Evolutionary conservation across 1,284 basidiomycete genomes (phyloP), one percentile per base, ranked within the genome.

Genomic region (Ganoderma lucidum): DNA sequence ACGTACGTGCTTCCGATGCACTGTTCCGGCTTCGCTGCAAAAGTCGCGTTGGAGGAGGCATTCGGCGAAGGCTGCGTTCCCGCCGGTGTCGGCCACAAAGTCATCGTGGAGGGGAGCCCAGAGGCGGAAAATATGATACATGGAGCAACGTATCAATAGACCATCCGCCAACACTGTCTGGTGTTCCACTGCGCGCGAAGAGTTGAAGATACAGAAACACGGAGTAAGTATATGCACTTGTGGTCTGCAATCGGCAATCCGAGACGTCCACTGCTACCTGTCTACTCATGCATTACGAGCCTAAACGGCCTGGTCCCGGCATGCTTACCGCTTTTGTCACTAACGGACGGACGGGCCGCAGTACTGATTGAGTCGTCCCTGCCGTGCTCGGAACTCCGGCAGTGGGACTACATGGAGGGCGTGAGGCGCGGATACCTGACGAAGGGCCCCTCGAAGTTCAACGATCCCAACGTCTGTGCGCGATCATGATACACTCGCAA

Each of bases 1-100:
- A 85, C 84, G 0, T 95, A 91, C 73, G 80, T 95, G 51, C 83
- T 95, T 0, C 94, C 94, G 0, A 92, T 96, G 88, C 94, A 95
- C 79, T 95, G 94, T 74, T 88, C 92, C 1, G 93, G 94, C 0
- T 93, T 95, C 75, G 84, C 86, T 41, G 86, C 86, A 37, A 93
- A 95, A 77, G 78, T 92, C 1, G 90, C 89, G 5, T 80, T 96
- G 71, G 87, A 90, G 75, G 80, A 81, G 9, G 91, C 86, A 2
- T 83, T 96, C 15, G 93, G 93, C 23, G 87, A 92, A 62, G 88
- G 88, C 1, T 91, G 90, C 75, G 91, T 94, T 14, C 91, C 93
- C 0, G 90, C 89, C 4, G 93, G 93, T 2, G 90, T 90, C 1
- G 93, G 94, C 10, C 85, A 90, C 37, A 89, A 84, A 72, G 85